These are phyloP conservation scores for Colletotrichum zoysiae DNA, from an alignment of 2,329 filamentous ascomycete genomes.

Conservation along the genomic window DNA sequence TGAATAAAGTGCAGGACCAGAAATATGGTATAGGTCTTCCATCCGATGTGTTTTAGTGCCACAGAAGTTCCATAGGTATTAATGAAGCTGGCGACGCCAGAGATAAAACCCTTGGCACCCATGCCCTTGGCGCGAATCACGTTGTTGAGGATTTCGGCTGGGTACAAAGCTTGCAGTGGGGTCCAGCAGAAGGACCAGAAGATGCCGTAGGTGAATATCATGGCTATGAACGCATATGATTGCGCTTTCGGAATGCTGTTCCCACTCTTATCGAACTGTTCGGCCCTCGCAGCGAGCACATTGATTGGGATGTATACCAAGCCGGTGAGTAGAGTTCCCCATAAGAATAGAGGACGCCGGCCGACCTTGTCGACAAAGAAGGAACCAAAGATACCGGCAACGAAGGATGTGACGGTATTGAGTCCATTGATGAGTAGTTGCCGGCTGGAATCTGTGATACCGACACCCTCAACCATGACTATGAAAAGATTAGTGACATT, in stretches of 20 bases:
- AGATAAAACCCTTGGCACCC: slow-evolving; percentile 57
- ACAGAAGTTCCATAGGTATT: slow-evolving; percentile 57
- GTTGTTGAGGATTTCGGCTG: slow-evolving; percentile 52
- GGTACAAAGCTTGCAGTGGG: slow-evolving; percentile 58
- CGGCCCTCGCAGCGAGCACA: slow-evolving; percentile 49
- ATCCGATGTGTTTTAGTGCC: slow-evolving; percentile 56
- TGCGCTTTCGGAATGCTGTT: slow-evolving; percentile 24
- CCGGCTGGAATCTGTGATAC: slow-evolving; percentile 54
- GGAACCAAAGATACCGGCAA: slow-evolving; percentile 55
- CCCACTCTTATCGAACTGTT: slow-evolving; percentile 45
- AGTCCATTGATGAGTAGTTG: slow-evolving; percentile 54
- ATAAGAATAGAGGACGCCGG: slow-evolving; percentile 61
- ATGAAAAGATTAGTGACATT: neutral
- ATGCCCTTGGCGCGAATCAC: slow-evolving; percentile 55
- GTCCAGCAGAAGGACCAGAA: slow-evolving; percentile 61
- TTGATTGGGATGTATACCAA: slow-evolving; percentile 47
- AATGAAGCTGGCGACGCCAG: slow-evolving; percentile 48
- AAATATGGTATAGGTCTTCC: slow-evolving; percentile 60
- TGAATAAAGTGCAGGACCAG: slow-evolving; percentile 56
- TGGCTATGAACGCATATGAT: slow-evolving; percentile 44
- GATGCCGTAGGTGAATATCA: slow-evolving; percentile 60
- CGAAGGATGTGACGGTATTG: slow-evolving; percentile 56
- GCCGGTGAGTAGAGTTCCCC: slow-evolving; percentile 52
- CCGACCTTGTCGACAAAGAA: slow-evolving; percentile 60
- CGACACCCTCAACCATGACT: slow-evolving; percentile 58